A percentile compares a stretch with the other conserved stretches of the same genome.
phyloP scores from a whole-genome alignment of 495 filamentous ascomycete species.

The Podospora australis region DNA sequence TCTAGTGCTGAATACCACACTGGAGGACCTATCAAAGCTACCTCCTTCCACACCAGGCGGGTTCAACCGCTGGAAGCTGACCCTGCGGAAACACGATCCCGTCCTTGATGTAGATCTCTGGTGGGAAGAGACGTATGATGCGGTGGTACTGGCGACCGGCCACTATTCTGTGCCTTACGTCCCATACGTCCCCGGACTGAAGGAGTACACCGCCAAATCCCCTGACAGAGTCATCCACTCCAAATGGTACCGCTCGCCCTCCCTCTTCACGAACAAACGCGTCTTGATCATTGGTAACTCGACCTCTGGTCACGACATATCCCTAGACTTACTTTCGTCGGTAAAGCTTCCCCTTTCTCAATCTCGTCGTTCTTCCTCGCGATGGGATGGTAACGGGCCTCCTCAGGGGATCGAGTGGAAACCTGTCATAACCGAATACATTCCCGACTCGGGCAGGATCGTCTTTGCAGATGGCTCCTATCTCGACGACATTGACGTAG shows the following conservation, averaged over 20 bases:
- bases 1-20: slow-evolving; percentile 41
- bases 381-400: slow-evolving; percentile 39
- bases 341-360: slow-evolving; percentile 37
- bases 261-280: slow-evolving; percentile 24
- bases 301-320: slow-evolving; percentile 45
- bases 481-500: slow-evolving; percentile 34
- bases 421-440: slow-evolving; percentile 34
- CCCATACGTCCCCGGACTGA: slow-evolving; percentile 37
- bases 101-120: slow-evolving; percentile 35
- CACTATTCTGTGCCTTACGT: slow-evolving; percentile 48
- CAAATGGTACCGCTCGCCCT: slow-evolving; percentile 38
- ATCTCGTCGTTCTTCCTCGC: slow-evolving; percentile 36
- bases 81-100: slow-evolving; percentile 37
- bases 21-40: slow-evolving; percentile 39
- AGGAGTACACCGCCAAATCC: slow-evolving; percentile 31
- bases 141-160: slow-evolving; percentile 43
- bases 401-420: slow-evolving; percentile 41
- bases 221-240: slow-evolving; percentile 39
- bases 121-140: slow-evolving; percentile 46
- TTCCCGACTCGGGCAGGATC: slow-evolving; percentile 27
- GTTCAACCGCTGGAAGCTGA: slow-evolving; percentile 36
- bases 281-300: slow-evolving; percentile 46
- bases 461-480: slow-evolving; percentile 37
- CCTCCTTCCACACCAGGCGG: slow-evolving; percentile 1
- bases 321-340: slow-evolving; percentile 28